A percentile compares a stretch with the other conserved stretches of the same genome.
phyloP scores from a whole-genome alignment of 148 eudicot species.

The Silene conica region DNA sequence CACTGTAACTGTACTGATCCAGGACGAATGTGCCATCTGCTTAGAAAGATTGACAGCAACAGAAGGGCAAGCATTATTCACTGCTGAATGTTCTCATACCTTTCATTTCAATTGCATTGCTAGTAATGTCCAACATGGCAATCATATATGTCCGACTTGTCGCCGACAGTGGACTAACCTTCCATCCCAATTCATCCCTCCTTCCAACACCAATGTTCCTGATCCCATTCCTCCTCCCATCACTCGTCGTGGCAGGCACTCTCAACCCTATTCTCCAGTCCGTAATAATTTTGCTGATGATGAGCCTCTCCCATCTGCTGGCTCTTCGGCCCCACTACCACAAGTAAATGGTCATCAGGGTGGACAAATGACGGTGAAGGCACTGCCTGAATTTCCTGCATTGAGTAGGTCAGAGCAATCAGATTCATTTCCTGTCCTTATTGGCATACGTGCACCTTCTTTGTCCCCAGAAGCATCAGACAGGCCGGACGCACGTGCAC shows the following conservation, averaged over 20 bases:
- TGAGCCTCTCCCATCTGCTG: slow-evolving; percentile 20
- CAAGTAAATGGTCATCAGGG: neutral
- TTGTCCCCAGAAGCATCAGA: slow-evolving; percentile 26
- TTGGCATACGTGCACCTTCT: slow-evolving; percentile 28
- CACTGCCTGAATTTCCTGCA: slow-evolving; percentile 26
- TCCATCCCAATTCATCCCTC: slow-evolving; percentile 25
- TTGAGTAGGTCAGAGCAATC: slow-evolving; percentile 18
- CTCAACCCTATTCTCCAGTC: neutral
- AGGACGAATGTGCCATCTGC: slow-evolving; percentile 38
- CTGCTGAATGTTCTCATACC: slow-evolving; percentile 41
- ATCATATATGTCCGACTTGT: slow-evolving; percentile 40
- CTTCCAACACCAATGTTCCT: neutral
- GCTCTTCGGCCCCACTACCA: neutral
- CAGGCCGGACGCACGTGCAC: slow-evolving; percentile 26
- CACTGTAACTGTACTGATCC: neutral
- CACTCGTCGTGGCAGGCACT: neutral
- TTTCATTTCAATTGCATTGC: slow-evolving; percentile 38
- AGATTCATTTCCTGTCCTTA: slow-evolving; percentile 26
- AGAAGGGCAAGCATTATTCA: slow-evolving; percentile 34
- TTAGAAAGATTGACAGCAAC: slow-evolving; percentile 28
- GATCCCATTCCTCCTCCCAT: neutral
- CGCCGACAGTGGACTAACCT: slow-evolving; percentile 38
- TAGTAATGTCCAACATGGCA: slow-evolving; percentile 36
- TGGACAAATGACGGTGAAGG: slow-evolving; percentile 17
- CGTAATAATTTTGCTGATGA: slow-evolving; percentile 20